phyloP scores from a whole-genome alignment of 768 basidiomycete species.

The Leccinum aurantiacum region DNA sequence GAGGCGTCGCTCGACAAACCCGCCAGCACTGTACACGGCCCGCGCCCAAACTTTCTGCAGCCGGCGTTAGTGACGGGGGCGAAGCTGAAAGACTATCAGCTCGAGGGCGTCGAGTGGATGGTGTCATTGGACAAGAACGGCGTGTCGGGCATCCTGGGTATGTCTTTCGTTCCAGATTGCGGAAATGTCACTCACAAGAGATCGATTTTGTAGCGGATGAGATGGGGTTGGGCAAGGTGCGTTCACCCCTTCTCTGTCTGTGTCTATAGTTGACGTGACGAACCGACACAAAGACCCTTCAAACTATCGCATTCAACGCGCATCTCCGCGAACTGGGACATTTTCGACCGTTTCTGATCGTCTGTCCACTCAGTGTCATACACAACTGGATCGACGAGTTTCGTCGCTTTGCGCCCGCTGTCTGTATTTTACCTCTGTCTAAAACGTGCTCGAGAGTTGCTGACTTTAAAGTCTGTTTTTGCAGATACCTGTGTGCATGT shows the following conservation, averaged over 20 bases:
- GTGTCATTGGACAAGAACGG: conserved; percentile 83
- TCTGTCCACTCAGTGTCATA: conserved; percentile 90
- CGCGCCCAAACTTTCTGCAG: conserved; percentile 56
- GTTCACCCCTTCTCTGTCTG: not conserved
- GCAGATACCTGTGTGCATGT: conserved; percentile 85
- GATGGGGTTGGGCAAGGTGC: conserved; percentile 89
- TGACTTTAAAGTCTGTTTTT: not conserved
- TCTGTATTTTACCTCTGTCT: conserved; percentile 40
- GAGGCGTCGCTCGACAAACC: conserved; percentile 17
- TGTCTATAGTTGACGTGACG: not conserved
- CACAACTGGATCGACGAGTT: conserved; percentile 92
- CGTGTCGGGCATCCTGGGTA: conserved; percentile 76
- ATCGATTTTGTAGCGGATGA: conserved; percentile 68
- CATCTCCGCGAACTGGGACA: conserved; percentile 77
- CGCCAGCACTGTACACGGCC: not conserved
- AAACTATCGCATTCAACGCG: conserved; percentile 92
- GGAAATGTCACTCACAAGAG: conserved; percentile 8
- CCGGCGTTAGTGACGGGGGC: conserved; percentile 82
- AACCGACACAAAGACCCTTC: conserved; percentile 64
- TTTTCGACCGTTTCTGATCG: conserved; percentile 77
- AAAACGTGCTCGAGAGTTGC: not conserved
- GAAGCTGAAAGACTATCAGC: conserved; percentile 84
- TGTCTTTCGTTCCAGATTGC: conserved; percentile 23
- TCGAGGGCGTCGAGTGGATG: conserved; percentile 97
- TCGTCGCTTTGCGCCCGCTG: conserved; percentile 75